These are phyloP conservation scores for Paecilomyces fulvus DNA, from an alignment of 2,329 filamentous ascomycete genomes.

Conservation along the genomic window DNA sequence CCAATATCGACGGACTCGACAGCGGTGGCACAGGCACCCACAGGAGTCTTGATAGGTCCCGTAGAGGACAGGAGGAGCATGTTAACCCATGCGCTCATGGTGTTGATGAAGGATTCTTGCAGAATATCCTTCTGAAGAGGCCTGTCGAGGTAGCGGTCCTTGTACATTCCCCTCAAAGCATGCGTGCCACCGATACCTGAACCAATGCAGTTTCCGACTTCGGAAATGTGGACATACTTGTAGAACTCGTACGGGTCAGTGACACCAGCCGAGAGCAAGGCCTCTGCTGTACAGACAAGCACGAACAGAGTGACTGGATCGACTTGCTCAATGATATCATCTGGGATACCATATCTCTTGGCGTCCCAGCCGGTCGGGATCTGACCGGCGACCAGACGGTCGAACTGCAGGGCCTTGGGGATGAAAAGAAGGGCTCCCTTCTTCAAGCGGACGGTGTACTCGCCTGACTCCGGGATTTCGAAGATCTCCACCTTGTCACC, in stretches of 20 bases:
- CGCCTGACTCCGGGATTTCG: constrained; percentile 84
- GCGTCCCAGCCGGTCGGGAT: constrained; percentile 96
- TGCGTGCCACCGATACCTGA: constrained; percentile 95
- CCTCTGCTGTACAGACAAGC: constrained; percentile 86
- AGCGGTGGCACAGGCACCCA: constrained; percentile 93
- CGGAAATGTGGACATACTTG: constrained; percentile 96
- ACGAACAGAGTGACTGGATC: constrained; percentile 95
- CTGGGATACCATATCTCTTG: constrained; percentile 89
- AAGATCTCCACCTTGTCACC: constrained; percentile 97
- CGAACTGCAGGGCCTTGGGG: constrained; percentile 93
- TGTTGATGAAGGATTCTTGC: constrained; percentile 99
- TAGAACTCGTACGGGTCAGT: constrained; percentile 99
- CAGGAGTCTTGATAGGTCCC: constrained; percentile 95
- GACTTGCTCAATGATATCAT: constrained; percentile 96
- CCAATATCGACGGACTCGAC: constrained; percentile 97
- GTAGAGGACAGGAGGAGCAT: constrained; percentile 97
- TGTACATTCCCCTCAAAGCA: constrained; percentile 95
- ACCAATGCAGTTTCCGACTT: constrained; percentile 96
- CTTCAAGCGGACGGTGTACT: constrained; percentile 89
- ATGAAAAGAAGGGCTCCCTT: constrained; percentile 94
- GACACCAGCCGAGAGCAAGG: constrained; percentile 84
- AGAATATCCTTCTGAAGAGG: constrained; percentile 98
- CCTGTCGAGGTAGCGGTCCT: constrained; percentile 92
- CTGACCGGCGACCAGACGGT: constrained; percentile 93
- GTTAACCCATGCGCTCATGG: constrained; percentile 99